Conservation (phyloP, 177 flowering plant species). For the Vitis hybrid region DNA sequence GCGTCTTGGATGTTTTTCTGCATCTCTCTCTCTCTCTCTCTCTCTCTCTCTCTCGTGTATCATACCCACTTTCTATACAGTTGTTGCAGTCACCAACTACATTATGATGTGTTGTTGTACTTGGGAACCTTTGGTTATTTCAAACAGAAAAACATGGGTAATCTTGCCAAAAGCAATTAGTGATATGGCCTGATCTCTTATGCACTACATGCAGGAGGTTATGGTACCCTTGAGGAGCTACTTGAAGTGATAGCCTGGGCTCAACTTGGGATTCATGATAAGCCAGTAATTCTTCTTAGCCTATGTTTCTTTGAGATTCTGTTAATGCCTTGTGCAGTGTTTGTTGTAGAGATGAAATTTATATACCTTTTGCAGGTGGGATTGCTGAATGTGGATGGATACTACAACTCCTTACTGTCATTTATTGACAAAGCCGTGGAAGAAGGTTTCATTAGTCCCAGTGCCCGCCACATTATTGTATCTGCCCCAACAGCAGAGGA, state of each 20-base stretch:
- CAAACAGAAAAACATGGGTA: no score
- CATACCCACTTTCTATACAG: no score
- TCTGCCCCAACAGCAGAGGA: conserved; percentile 69
- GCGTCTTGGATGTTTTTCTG: no score
- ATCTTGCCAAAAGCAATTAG: no score
- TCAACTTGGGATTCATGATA: conserved; percentile 76
- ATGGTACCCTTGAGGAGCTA: conserved; percentile 75
- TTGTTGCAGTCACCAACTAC: no score
- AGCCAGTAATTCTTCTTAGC: conserved; percentile 43
- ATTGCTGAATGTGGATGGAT: conserved; percentile 74
- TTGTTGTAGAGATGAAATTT: background rate
- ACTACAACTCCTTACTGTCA: conserved; percentile 63
- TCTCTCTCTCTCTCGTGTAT: no score
- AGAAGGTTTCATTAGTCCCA: conserved; percentile 67
- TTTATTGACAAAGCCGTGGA: conserved; percentile 75
- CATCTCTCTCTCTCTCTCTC: no score
- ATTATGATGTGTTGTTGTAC: no score
- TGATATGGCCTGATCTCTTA: background rate
- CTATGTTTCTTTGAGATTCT: no score
- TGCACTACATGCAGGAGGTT: conserved; percentile 55
- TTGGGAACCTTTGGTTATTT: no score
- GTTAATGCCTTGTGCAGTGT: background rate
- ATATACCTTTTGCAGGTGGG: conserved; percentile 47
- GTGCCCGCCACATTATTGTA: conserved; percentile 67
- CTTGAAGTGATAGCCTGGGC: conserved; percentile 86